phyloP scores from a whole-genome alignment of 2,329 filamentous ascomycete genomes.

The Alternaria arborescens region DNA sequence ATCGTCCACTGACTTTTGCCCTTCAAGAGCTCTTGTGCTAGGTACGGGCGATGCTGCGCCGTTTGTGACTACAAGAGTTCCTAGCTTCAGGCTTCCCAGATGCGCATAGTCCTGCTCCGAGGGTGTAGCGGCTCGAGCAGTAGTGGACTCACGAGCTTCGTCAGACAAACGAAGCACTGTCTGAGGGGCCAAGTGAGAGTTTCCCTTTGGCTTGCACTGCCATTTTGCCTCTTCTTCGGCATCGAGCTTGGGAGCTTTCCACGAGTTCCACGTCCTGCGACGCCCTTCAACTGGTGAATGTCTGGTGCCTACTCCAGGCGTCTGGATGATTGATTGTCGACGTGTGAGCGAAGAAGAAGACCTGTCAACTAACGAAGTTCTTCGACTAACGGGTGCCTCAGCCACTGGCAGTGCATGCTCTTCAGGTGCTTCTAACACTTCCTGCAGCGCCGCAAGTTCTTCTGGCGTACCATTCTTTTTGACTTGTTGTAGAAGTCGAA shows the following conservation, averaged over 20 bases:
- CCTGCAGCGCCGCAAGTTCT: constrained; percentile 55
- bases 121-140: constrained; percentile 49
- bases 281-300: constrained; percentile 42
- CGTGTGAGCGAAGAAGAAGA: constrained; percentile 45
- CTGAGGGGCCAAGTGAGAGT: constrained; percentile 33
- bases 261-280: constrained; percentile 47
- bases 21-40: constrained; percentile 37
- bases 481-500: constrained; percentile 57
- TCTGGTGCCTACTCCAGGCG: constrained; percentile 52
- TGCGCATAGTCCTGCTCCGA: constrained; percentile 54
- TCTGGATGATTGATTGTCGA: constrained; percentile 51
- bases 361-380: constrained; percentile 31
- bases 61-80: constrained; percentile 58
- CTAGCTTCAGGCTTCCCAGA: constrained; percentile 53
- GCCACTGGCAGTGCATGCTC: constrained; percentile 13
- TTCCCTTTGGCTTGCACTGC: constrained; percentile 28
- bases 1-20: constrained; percentile 21
- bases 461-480: constrained; percentile 59
- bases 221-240: constrained; percentile 43
- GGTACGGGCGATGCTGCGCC: constrained; percentile 57
- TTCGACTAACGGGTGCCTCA: constrained; percentile 31
- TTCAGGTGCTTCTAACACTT: constrained; percentile 39
- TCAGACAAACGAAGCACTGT: constrained; percentile 32
- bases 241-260: constrained; percentile 37
- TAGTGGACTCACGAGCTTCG: constrained; percentile 31